Percentiles rank a stretch among this genome's conserved stretches.
Evolutionary conservation across 768 basidiomycete genomes (phyloP).

Genomic region (Termitomyces sp.): DNA sequence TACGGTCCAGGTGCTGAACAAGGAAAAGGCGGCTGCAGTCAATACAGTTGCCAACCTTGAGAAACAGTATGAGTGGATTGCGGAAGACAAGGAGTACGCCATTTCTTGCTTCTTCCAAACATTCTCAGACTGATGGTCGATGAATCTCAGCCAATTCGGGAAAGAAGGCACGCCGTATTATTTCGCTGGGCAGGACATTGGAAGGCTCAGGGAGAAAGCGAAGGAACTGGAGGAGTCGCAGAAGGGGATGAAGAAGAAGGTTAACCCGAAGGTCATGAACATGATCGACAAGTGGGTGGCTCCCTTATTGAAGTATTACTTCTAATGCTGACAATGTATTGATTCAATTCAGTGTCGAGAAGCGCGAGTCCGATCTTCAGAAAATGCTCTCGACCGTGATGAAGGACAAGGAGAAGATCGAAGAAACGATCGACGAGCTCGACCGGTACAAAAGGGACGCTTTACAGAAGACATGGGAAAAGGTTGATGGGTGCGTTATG

Average conservation of each 20-base stretch:
- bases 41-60: slow-evolving; percentile 63
- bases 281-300: slow-evolving; percentile 85
- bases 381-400: slow-evolving; percentile 86
- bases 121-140: neutral
- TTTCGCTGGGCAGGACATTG: slow-evolving; percentile 63
- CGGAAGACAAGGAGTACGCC: slow-evolving; percentile 79
- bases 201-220: slow-evolving; percentile 53
- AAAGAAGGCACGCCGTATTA: slow-evolving; percentile 78
- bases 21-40: slow-evolving; percentile 55
- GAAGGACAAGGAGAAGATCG: slow-evolving; percentile 93
- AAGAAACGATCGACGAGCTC: slow-evolving; percentile 87
- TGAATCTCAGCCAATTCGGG: slow-evolving; percentile 67
- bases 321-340: neutral
- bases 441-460: slow-evolving; percentile 94
- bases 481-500: slow-evolving; percentile 76
- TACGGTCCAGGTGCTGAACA: slow-evolving; percentile 53
- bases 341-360: slow-evolving; percentile 68
- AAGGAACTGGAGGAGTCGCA: slow-evolving; percentile 72
- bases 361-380: slow-evolving; percentile 79
- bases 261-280: slow-evolving; percentile 92
- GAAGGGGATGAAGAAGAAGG: slow-evolving; percentile 88
- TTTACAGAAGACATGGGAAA: slow-evolving; percentile 91
- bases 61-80: slow-evolving; percentile 83
- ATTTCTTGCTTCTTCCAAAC: neutral
- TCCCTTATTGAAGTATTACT: neutral